Conservation (phyloP, 345 rosid genomes). For the Ceriops tagal region DNA sequence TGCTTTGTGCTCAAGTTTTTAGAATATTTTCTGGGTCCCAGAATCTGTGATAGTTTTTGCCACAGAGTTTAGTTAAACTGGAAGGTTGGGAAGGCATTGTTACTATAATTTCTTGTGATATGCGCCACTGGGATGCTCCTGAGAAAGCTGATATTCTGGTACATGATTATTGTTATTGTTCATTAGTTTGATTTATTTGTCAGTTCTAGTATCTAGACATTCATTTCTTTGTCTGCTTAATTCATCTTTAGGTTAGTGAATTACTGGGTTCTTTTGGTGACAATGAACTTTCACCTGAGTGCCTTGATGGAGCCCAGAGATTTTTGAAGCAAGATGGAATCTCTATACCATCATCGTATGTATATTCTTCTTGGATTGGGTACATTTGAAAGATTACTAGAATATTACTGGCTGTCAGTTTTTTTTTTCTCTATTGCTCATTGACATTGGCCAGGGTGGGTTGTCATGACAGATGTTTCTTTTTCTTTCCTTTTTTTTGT, state of each 20-base stretch:
- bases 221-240: constrained; percentile 15
- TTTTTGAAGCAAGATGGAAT: constrained; percentile 89
- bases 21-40: constrained; percentile 12
- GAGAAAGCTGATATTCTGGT: constrained; percentile 97
- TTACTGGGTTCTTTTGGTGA: constrained; percentile 97
- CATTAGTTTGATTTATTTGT: constrained; percentile 1
- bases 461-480: no score
- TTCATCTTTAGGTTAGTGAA: constrained; percentile 74
- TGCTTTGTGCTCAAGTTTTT: constrained; percentile 5
- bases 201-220: constrained; percentile 5
- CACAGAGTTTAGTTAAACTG: constrained; percentile 81
- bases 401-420: no score
- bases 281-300: constrained; percentile 98
- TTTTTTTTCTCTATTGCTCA: no score
- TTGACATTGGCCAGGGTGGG: no score
- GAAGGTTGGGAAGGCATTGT: constrained; percentile 90
- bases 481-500: no score
- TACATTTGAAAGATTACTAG: background rate
- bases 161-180: constrained; percentile 10
- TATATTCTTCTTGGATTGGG: constrained; percentile 17
- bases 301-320: constrained; percentile 99
- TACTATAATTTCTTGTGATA: constrained; percentile 87
- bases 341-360: constrained; percentile 96
- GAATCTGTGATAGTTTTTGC: constrained; percentile 20
- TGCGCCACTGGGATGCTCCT: constrained; percentile 96